Conservation (phyloP, 139 green algal species). For the Chlamydomonas schloesseri region DNA sequence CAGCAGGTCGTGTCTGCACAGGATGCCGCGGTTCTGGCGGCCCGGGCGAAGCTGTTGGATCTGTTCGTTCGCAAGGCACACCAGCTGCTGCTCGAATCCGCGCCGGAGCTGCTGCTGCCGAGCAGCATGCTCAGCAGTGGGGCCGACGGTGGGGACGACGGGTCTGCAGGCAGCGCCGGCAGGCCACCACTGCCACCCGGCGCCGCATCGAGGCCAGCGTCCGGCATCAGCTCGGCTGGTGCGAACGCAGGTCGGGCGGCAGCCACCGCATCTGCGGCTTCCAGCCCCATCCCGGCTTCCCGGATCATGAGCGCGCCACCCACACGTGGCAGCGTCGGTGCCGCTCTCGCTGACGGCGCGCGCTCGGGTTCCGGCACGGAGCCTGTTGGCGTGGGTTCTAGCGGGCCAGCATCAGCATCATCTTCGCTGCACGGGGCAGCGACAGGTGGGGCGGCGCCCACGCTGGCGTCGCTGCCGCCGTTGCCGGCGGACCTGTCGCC, state of each 20-base stretch:
- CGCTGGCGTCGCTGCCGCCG: neutral
- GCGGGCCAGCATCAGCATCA: neutral
- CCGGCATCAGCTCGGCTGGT: too few relatives aligned
- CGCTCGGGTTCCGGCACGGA: too few relatives aligned
- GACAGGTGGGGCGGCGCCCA: too few relatives aligned
- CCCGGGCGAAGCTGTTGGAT: conserved; percentile 29
- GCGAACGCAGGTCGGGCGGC: too few relatives aligned
- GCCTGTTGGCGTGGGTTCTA: too few relatives aligned
- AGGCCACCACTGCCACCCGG: neutral
- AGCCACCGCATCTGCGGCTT: too few relatives aligned
- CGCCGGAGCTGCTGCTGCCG: conserved; percentile 19
- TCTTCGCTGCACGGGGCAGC: neutral
- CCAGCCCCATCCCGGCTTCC: too few relatives aligned
- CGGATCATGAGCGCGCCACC: too few relatives aligned
- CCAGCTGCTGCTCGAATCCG: conserved; percentile 27
- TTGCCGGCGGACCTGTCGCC: conserved; percentile 12
- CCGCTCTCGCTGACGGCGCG: too few relatives aligned
- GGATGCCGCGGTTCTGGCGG: conserved; percentile 3
- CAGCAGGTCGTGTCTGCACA: neutral
- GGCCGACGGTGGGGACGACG: neutral
- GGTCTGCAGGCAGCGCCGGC: neutral
- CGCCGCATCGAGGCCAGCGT: neutral
- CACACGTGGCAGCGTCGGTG: too few relatives aligned
- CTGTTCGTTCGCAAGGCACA: conserved; percentile 30
- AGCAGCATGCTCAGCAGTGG: neutral